A percentile compares a stretch with the other conserved stretches of the same genome.
These are phyloP conservation scores for Epichloe uncinata DNA, from an alignment of 2,329 filamentous ascomycete genomes.

Conservation along the genomic window DNA sequence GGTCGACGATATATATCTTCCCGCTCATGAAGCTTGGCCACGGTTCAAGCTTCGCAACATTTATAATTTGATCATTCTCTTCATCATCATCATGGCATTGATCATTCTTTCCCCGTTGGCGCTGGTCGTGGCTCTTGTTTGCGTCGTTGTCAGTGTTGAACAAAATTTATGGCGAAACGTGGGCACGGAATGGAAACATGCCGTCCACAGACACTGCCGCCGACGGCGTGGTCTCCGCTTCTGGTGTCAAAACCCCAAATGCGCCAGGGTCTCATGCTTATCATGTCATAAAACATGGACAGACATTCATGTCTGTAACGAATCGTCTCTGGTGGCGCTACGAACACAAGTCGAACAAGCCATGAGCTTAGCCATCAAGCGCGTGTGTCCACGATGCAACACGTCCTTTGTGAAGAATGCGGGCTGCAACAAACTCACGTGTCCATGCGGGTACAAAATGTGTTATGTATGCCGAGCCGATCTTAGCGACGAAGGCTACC, in stretches of 20 bases:
- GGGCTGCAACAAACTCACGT: constrained; percentile 95
- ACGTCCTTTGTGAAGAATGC: constrained; percentile 85
- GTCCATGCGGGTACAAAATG: constrained; percentile 93
- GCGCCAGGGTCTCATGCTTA: constrained; percentile 61
- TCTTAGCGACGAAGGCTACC: constrained; percentile 63
- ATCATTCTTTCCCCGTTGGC: constrained; percentile 42
- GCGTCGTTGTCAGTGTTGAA: constrained; percentile 29
- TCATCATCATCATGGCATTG: constrained; percentile 39
- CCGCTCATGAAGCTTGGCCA: constrained; percentile 38
- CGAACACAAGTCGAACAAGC: constrained; percentile 85
- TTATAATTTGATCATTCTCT: constrained; percentile 34
- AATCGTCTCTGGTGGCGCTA: constrained; percentile 66
- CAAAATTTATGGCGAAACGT: constrained; percentile 29
- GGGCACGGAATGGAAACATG: constrained; percentile 37
- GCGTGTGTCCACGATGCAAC: constrained; percentile 83
- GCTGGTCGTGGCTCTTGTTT: constrained; percentile 31
- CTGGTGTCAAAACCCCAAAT: constrained; percentile 56
- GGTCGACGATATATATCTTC: constrained; percentile 62
- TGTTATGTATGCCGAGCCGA: constrained; percentile 89
- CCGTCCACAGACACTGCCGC: constrained; percentile 54
- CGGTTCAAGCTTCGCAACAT: constrained; percentile 40
- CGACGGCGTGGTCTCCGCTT: constrained; percentile 65
- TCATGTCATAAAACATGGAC: constrained; percentile 72
- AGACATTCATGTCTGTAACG: constrained; percentile 83
- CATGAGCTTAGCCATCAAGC: constrained; percentile 87